Conservation (phyloP, 2,329 filamentous ascomycete species). For the Ascosphaera apis region DNA sequence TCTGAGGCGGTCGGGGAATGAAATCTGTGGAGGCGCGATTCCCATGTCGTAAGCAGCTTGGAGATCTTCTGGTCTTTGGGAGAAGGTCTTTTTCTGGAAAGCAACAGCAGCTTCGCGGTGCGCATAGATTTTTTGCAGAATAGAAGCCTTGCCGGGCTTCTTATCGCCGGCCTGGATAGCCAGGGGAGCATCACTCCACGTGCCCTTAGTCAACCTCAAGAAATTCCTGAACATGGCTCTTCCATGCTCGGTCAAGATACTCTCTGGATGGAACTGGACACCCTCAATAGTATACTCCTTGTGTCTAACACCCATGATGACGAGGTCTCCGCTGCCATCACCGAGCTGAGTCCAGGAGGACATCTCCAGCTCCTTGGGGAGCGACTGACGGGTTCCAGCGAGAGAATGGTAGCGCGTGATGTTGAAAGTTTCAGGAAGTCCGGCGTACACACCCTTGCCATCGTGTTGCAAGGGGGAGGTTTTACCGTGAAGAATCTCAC, state of each 20-base stretch:
- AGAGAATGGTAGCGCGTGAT: slow-evolving; percentile 94
- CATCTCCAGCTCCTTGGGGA: slow-evolving; percentile 69
- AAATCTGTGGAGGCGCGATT: slow-evolving; percentile 60
- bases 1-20: slow-evolving; percentile 55
- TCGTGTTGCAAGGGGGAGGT: slow-evolving; percentile 82
- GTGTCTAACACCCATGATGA: slow-evolving; percentile 95
- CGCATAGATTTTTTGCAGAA: slow-evolving; percentile 75
- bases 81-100: slow-evolving; percentile 64
- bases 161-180: slow-evolving; percentile 9
- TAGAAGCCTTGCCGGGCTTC: slow-evolving; percentile 41
- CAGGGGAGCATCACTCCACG: slow-evolving; percentile 49
- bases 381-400: slow-evolving; percentile 67
- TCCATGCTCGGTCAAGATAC: slow-evolving; percentile 77
- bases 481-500: slow-evolving; percentile 93
- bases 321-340: slow-evolving; percentile 48
- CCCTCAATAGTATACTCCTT: slow-evolving; percentile 81
- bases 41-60: slow-evolving; percentile 71
- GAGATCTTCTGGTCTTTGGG: slow-evolving; percentile 59
- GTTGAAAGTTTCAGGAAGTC: slow-evolving; percentile 55
- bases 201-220: slow-evolving; percentile 64
- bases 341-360: slow-evolving; percentile 65
- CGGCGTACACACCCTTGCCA: slow-evolving; percentile 68
- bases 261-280: slow-evolving; percentile 95
- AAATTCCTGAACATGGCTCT: slow-evolving; percentile 86
- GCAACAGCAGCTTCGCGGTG: slow-evolving; percentile 54